phyloP scores from a whole-genome alignment of 352 stramenopile genomes.

The Phytophthora pistaciae region DNA sequence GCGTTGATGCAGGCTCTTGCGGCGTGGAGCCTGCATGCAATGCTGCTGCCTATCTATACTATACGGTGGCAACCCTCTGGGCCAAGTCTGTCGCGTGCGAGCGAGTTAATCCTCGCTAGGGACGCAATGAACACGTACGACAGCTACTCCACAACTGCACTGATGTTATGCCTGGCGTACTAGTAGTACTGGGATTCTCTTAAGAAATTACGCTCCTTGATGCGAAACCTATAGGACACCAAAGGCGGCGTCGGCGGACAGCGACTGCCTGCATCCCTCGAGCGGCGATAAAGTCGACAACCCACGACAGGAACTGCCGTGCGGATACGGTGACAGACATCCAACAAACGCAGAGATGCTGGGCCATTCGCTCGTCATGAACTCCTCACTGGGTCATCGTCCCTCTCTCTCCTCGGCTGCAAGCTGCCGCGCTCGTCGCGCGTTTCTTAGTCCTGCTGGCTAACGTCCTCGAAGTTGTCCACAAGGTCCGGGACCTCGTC shows the following conservation, averaged over 20 bases:
- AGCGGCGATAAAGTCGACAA: constrained; percentile 3
- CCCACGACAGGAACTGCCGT: constrained; percentile 2
- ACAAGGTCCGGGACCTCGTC: constrained; percentile 98
- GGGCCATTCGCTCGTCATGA: constrained; percentile 3
- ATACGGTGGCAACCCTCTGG: no score
- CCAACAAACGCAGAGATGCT: constrained; percentile 7
- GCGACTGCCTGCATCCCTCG: constrained; percentile 10
- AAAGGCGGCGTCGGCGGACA: constrained; percentile 25
- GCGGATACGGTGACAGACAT: background rate
- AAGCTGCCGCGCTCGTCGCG: constrained; percentile 19
- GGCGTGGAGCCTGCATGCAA: background rate
- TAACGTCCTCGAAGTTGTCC: constrained; percentile 99
- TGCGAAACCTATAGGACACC: constrained; percentile 53
- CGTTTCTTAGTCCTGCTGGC: constrained; percentile 86
- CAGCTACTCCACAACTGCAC: constrained; percentile 26
- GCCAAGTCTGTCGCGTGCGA: background rate
- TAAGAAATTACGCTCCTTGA: constrained; percentile 56
- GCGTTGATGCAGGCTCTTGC: background rate
- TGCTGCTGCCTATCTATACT: background rate
- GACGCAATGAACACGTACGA: constrained; percentile 22
- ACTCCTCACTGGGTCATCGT: background rate
- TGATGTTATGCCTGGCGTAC: constrained; percentile 66
- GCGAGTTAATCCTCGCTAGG: constrained; percentile 1
- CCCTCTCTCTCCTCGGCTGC: constrained; percentile 5
- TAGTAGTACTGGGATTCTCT: constrained; percentile 68